Evolutionary conservation across 495 filamentous ascomycete species (phyloP).

Genomic region (Penicillium mononematosum): DNA sequence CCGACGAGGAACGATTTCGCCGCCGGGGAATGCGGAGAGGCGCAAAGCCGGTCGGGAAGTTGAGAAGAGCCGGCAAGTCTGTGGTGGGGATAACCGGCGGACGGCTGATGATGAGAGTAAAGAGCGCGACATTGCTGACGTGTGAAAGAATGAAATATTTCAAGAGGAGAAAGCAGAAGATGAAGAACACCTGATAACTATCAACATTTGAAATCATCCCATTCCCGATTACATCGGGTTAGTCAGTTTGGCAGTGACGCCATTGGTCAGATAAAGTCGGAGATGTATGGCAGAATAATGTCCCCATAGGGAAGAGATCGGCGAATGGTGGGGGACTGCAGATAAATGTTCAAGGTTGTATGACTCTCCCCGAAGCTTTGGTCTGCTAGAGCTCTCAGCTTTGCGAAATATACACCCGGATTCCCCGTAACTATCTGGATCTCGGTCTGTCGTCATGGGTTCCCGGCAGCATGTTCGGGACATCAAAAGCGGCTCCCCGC

Average conservation of each 20-base stretch:
- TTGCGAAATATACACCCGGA: neutral
- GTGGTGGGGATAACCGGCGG: conserved; percentile 27
- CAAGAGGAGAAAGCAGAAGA: conserved; percentile 11
- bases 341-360: conserved; percentile 14
- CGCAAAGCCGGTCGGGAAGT: conserved; percentile 27
- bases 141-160: conserved; percentile 2
- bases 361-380: neutral
- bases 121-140: conserved; percentile 32
- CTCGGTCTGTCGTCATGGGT: conserved; percentile 19
- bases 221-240: conserved; percentile 27
- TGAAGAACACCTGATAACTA: conserved; percentile 2
- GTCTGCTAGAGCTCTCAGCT: neutral
- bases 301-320: conserved; percentile 17
- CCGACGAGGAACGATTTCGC: conserved; percentile 20
- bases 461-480: conserved; percentile 33
- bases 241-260: conserved; percentile 34
- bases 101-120: conserved; percentile 23
- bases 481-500: conserved; percentile 33
- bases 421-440: neutral
- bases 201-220: conserved; percentile 15
- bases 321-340: conserved; percentile 16
- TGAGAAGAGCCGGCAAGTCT: conserved; percentile 26
- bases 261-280: conserved; percentile 37
- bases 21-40: conserved; percentile 40
- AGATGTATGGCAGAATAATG: conserved; percentile 31